Evolutionary conservation across 2,329 filamentous ascomycete genomes (phyloP), one percentile per base, ranked within the genome.

Genomic region (Clonostachys solani): DNA sequence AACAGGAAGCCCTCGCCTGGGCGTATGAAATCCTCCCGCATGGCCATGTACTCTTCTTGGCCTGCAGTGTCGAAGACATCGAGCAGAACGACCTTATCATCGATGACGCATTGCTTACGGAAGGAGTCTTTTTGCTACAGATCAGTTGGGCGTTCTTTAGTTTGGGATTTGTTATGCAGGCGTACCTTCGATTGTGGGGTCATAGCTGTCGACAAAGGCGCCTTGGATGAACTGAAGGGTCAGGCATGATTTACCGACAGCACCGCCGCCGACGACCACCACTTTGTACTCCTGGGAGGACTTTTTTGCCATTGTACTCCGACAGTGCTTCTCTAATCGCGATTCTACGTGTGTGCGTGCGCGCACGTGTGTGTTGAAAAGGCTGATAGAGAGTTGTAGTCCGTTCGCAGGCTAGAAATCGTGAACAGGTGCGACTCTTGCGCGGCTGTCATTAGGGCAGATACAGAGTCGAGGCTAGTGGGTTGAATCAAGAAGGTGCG

Each of bases 21-120:
- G 62, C 94, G 86, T 92, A 99, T 99, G 80, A 97, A 99, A 74
- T 97, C 94, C 77, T 99, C 94, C 65, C 94, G 83, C 94, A 99
- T 97, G 47, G 94, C 94, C 48, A 92, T 96, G 77, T 97, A 99
- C 75, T 99, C 94, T 73, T 99, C 94, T 71, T 99, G 94, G 51
- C 94, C 94, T 53, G 94, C 94, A 46, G 94, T 99, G 71, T 99
- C 94, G 67, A 97, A 86, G 53, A 99, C 94, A 70, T 99, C 94
- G 69, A 99, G 87, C 51, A 99, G 82, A 45, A 94, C 94, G 57
- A 96, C 91, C 73, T 99, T 92, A 60, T 97, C 94, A 67, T 99
- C 94, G 68, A 99, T 95, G 60, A 96, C 86, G 69, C 94, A 97
- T 80, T 97, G 94, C 86, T 99, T 99, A 77, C 94, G 91, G 80